Base-by-base conservation (phyloP, 2,329 filamentous ascomycete genomes). In the Arthrocladium fulminans region DNA sequence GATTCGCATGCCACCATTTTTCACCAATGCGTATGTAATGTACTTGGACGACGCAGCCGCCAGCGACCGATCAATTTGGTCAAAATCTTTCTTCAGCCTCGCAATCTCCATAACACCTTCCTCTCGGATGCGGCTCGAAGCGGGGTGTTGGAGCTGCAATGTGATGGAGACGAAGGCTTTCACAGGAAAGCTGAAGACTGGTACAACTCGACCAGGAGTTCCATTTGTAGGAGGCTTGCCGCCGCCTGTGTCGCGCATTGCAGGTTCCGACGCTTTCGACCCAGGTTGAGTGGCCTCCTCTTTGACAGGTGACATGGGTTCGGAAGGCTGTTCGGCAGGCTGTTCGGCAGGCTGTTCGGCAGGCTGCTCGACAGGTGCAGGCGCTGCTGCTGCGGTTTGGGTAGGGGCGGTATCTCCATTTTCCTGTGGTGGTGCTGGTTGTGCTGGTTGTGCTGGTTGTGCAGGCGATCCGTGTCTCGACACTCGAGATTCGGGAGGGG, bases 111-210 rank as follows among this genome's bases (percentile, higher is more conserved):
- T 86, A 59, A 95, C 82, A 37, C 83, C 78, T 56, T 90, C 84
- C 49, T 87, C 80, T 30, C 84, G 82, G 65, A 97, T 83, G 22
- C 74, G 65, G 50, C 80, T 73, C 12, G 76, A 67, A 51, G 74
- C 67, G 52, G 74, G 67, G 55, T 77, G 71, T 63, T 80, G 73
- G 68, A 67, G 63, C 61, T 75, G 65, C 59, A 97, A 78, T 10
- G 79, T 81, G 62, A 98, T 92, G 17, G 89, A 85, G 56, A 94
- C 89, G 75, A 94, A 98, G 3, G 92, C 92, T 66, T 85, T 87
- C 83, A 98, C 88, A 13, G 92, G 92, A 65, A 98, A 95, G 66
- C 94, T 94, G 72, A 86, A 92, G 40, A 97, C 89, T 63, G 79
- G 83, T 56, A 95, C 80, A 22, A 81, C 75, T 39, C 74, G 70